Evolutionary conservation across 2,329 filamentous ascomycete genomes (phyloP), one percentile per base, ranked within the genome.

Genomic region (Colletotrichum chrysophilum): DNA sequence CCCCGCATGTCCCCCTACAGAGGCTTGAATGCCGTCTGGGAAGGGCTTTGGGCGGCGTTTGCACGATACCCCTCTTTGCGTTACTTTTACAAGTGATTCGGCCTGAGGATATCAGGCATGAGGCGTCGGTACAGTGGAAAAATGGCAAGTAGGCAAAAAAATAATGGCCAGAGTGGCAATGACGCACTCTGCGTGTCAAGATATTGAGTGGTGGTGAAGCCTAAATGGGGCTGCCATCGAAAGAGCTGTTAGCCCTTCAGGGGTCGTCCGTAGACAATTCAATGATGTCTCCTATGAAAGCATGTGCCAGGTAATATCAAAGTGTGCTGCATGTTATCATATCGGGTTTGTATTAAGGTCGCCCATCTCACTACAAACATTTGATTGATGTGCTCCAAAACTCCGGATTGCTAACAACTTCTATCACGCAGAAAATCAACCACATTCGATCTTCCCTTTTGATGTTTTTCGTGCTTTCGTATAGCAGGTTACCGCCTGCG

Each of bases 41-140:
- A 28, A 69, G 36, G 58, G 69, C n/a, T 38, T 52, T 64, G 48
- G 58, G 62, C 56, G 74, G 74, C 66, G 66, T 76, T 76, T 38
- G 71, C 66, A 66, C 60, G 61, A 76, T 76, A 76, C 74, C 74
- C 61, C 66, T 75, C 71, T 62, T 76, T 76, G 71, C 66, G 34
- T 75, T 76, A 75, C 71, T 76, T 74, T 62, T 48, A 70, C 9
- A 75, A 76, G 66, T 76, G 74, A 75, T 75, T 66, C 74, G 28
- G 24, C 52, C 52, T 75, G 66, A 75, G 34, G n/a, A 26, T 16
- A 61, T 62, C 66, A 70, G 66, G 61, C 48, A 69, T 65, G 74
- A 76, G 70, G 74, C 58, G 66, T 28, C 67, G 70, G 70, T 76
- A 69, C 30, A 73, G 65, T 64, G 70, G 74, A 24, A 76, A 76